These are phyloP conservation scores for Dioszegia hungarica DNA, from an alignment of 768 basidiomycete species.

Conservation along the genomic window DNA sequence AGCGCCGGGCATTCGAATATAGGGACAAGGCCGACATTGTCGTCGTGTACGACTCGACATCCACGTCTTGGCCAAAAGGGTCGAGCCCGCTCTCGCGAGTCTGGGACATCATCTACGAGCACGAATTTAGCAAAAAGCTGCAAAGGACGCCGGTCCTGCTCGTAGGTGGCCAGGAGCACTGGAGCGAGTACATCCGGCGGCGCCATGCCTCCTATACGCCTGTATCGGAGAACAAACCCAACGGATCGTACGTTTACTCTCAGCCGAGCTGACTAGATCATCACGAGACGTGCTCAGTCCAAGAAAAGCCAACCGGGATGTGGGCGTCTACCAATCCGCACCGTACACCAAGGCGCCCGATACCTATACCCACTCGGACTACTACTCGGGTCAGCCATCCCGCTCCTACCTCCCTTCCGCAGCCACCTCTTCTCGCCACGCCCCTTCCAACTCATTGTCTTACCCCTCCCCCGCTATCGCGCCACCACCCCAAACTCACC, in stretches of 20 bases:
- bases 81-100: constrained; percentile 59
- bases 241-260: constrained; percentile 12
- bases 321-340: constrained; percentile 41
- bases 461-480: constrained; percentile 51
- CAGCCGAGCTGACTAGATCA: constrained; percentile 5
- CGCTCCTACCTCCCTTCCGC: constrained; percentile 23
- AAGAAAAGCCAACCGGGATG: constrained; percentile 37
- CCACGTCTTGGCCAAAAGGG: constrained; percentile 55
- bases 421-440: constrained; percentile 4
- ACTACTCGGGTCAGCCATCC: neutral
- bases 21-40: constrained; percentile 86
- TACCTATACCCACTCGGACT: neutral
- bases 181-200: constrained; percentile 54
- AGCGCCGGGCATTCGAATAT: constrained; percentile 70
- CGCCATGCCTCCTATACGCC: neutral
- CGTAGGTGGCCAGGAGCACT: constrained; percentile 76
- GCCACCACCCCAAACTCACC: constrained; percentile 77
- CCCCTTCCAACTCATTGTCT: constrained; percentile 44
- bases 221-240: neutral
- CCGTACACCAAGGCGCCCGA: constrained; percentile 42
- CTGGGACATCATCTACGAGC: constrained; percentile 66
- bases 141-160: constrained; percentile 71
- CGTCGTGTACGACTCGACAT: constrained; percentile 67
- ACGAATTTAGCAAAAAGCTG: constrained; percentile 62
- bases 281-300: neutral